Evolutionary conservation across 2,329 filamentous ascomycete species (phyloP), one percentile per base, ranked within the genome.

Genomic region (Pseudogymnoascus sp.): DNA sequence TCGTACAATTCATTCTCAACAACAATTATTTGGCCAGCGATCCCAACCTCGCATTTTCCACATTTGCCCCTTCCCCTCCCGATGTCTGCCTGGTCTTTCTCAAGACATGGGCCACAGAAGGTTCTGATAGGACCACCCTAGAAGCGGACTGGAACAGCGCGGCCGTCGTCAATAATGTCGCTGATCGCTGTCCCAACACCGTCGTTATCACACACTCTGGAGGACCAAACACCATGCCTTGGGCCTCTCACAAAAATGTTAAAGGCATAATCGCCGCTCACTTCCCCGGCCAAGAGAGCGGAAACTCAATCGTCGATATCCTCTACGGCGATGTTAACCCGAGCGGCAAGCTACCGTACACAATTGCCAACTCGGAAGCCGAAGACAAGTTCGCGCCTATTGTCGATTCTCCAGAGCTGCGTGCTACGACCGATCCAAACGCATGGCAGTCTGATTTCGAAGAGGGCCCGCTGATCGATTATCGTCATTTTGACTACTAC

Each of bases 391-490:
- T 84, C 63, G 78, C 77, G 22, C 84, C 84, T 18, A 72, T 75
- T 64, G 78, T 79, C 32, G 79, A 75, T 4, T 75, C 71, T 6
- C 73, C 66, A 16, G 70, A 80, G 7, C 70, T 78, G 25, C 70
- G 75, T 12, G 74, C 76, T 62, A 67, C 57, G 11, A 62, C 63
- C 7, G 34, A 38, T 12, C 57, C 65, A 4, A 57, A 54, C 50
- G 64, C 58, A 11, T 66, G 64, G 67, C 66, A 90, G 62, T 83
- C 86, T 61, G 80, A 90, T 69, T 94, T 91, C 69, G 77, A 78
- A 9, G 89, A 93, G 72, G 89, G 89, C 8, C 78, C 87, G 59
- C 88, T 90, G 72, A 91, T 94, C 68, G 89, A 93, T 73, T 90
- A 90, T 75, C 82, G 87, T 20, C 78, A 85, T 66, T 89, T 93